phyloP scores from a whole-genome alignment of 345 rosid species.

The Salix purpurea region DNA sequence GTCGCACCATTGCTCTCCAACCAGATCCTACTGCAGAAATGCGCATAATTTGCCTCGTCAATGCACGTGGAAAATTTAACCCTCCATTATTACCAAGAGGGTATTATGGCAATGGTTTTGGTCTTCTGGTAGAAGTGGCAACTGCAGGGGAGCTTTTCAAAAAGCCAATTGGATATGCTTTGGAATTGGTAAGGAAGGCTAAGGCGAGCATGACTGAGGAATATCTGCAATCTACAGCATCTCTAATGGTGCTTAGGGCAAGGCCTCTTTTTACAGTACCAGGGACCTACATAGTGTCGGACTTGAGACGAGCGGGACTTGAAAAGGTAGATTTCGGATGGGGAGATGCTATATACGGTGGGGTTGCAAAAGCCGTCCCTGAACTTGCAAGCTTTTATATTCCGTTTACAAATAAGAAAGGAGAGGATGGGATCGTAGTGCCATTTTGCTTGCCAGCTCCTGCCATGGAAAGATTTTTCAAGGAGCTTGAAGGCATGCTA shows the following conservation, averaged over 20 bases:
- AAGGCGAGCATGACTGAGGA: slow-evolving; percentile 26
- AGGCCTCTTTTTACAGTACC: neutral
- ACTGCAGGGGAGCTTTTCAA: slow-evolving; percentile 11
- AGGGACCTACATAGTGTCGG: slow-evolving; percentile 1
- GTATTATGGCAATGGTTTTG: slow-evolving; percentile 42
- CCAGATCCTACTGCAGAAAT: slow-evolving; percentile 11
- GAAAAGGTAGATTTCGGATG: slow-evolving; percentile 26
- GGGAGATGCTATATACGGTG: slow-evolving; percentile 22
- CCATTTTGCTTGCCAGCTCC: slow-evolving; percentile 18
- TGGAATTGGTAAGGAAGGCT: slow-evolving; percentile 26
- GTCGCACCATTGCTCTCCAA: slow-evolving; percentile 15
- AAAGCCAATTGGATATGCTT: slow-evolving; percentile 31
- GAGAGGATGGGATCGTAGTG: slow-evolving; percentile 18
- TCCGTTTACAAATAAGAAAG: slow-evolving; percentile 3
- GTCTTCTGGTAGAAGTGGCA: slow-evolving; percentile 21
- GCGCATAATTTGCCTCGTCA: slow-evolving; percentile 1
- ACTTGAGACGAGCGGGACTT: neutral
- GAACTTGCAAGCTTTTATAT: neutral
- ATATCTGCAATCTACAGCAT: slow-evolving; percentile 13
- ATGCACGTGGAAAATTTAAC: neutral
- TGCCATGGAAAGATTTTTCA: slow-evolving; percentile 16
- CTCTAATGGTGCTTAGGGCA: slow-evolving; percentile 17
- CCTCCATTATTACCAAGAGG: slow-evolving; percentile 13
- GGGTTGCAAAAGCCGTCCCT: slow-evolving; percentile 4
- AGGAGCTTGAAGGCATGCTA: slow-evolving; percentile 6